Conservation (phyloP, 768 basidiomycete species). For the Cyathus striatus region DNA sequence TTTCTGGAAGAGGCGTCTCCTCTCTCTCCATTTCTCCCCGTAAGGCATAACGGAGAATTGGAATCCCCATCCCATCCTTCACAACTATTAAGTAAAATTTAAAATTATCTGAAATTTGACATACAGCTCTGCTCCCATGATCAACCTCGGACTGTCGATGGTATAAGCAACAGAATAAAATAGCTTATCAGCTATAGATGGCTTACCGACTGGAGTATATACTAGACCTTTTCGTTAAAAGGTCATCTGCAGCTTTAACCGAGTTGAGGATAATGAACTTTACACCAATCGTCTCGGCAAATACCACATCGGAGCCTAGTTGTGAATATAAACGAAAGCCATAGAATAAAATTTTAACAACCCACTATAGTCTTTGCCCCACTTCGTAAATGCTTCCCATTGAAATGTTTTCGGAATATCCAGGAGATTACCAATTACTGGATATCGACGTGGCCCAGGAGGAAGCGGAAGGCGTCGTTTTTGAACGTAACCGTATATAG, state of each 20-base stretch:
- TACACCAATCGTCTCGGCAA: conserved; percentile 2
- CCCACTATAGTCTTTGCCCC: neutral
- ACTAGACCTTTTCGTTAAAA: conserved; percentile 7
- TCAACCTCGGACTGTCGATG: neutral
- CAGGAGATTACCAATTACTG: neutral
- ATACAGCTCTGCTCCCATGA: neutral
- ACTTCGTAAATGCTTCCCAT: neutral
- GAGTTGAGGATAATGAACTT: conserved; percentile 10
- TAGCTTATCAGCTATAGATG: neutral
- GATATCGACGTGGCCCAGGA: neutral
- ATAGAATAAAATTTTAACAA: neutral
- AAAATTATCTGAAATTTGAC: neutral
- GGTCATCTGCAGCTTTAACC: conserved; percentile 5
- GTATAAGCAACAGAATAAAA: neutral
- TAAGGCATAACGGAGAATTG: neutral
- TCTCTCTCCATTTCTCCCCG: neutral
- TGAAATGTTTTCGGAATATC: neutral
- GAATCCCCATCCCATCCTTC: conserved; percentile 1
- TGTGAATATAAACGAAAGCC: neutral
- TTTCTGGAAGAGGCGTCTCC: neutral
- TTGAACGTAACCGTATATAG: too few relatives aligned
- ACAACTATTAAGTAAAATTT: neutral
- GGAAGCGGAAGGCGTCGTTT: neutral
- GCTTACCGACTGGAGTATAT: conserved; percentile 9
- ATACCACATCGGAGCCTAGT: conserved; percentile 4